Percentiles rank a stretch among this genome's conserved stretches.
phyloP scores from a whole-genome alignment of 2,329 filamentous ascomycete genomes.

The Didymella glomerata region DNA sequence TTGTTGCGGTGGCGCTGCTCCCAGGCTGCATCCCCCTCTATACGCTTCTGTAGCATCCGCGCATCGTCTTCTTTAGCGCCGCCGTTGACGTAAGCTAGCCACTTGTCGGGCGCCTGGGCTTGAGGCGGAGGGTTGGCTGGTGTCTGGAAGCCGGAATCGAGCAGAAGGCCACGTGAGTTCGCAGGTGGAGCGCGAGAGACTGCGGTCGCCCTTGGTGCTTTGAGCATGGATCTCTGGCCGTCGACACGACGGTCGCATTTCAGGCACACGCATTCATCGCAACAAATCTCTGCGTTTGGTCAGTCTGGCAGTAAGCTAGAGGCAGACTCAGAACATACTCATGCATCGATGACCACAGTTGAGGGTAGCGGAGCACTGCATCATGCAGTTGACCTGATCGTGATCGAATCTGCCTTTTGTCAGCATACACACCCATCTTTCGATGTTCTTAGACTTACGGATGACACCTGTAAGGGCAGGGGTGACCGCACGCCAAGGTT shows the following conservation, averaged over 20 bases:
- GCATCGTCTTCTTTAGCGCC: constrained; percentile 35
- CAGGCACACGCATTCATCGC: constrained; percentile 41
- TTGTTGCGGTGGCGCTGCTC: constrained; percentile 12
- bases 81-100: constrained; percentile 32
- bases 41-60: constrained; percentile 22
- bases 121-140: constrained; percentile 4
- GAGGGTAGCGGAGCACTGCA: constrained; percentile 29
- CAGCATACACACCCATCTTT: not conserved
- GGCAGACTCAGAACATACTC: constrained; percentile 12
- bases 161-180: constrained; percentile 7
- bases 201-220: constrained; percentile 19
- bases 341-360: constrained; percentile 44
- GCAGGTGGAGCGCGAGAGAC: constrained; percentile 4
- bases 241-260: constrained; percentile 37
- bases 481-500: constrained; percentile 45
- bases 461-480: constrained; percentile 46
- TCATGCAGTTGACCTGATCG: constrained; percentile 44
- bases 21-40: constrained; percentile 27
- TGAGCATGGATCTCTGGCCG: constrained; percentile 40
- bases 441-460: constrained; percentile 30
- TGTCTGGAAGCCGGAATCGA: constrained; percentile 15
- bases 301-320: not conserved
- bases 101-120: constrained; percentile 14
- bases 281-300: constrained; percentile 31
- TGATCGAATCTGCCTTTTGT: constrained; percentile 35